Evolutionary conservation across 2,329 filamentous ascomycete species (phyloP).

Genomic region (Colletotrichum phormii): DNA sequence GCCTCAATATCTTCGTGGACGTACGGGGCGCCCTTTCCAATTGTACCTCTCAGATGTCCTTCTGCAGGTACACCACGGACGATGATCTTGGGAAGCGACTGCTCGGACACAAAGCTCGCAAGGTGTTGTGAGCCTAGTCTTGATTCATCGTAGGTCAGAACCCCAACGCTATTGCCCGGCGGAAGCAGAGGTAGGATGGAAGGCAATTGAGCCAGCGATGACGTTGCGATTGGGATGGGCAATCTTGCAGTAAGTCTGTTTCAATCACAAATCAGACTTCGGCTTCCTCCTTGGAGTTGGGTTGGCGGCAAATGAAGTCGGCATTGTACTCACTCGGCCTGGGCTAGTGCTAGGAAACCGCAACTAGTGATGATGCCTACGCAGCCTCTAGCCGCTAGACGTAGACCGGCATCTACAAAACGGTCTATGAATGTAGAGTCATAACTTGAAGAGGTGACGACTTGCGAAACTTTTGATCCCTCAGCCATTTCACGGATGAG

Average conservation of each 20-base stretch:
- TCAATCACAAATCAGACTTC: background rate
- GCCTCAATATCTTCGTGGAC: background rate
- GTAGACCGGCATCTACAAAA: background rate
- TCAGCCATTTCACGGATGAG: background rate
- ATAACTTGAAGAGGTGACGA: background rate
- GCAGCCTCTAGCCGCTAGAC: background rate
- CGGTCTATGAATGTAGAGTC: background rate
- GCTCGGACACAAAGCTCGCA: background rate
- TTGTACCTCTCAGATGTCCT: background rate
- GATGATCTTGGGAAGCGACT: background rate
- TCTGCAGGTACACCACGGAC: background rate
- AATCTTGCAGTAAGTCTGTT: background rate
- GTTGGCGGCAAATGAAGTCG: background rate
- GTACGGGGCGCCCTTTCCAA: background rate
- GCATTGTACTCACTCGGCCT: background rate
- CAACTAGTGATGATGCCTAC: background rate
- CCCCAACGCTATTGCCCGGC: background rate
- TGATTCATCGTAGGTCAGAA: background rate
- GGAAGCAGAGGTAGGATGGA: background rate
- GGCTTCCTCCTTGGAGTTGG: background rate
- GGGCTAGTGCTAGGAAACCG: background rate
- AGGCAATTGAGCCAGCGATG: background rate
- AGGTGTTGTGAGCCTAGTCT: background rate
- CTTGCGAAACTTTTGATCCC: background rate
- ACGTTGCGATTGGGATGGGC: background rate